Percentiles rank a stretch among this genome's conserved stretches.
phyloP scores from a whole-genome alignment of 2,329 filamentous ascomycete genomes.

The Aspergillus sp. region DNA sequence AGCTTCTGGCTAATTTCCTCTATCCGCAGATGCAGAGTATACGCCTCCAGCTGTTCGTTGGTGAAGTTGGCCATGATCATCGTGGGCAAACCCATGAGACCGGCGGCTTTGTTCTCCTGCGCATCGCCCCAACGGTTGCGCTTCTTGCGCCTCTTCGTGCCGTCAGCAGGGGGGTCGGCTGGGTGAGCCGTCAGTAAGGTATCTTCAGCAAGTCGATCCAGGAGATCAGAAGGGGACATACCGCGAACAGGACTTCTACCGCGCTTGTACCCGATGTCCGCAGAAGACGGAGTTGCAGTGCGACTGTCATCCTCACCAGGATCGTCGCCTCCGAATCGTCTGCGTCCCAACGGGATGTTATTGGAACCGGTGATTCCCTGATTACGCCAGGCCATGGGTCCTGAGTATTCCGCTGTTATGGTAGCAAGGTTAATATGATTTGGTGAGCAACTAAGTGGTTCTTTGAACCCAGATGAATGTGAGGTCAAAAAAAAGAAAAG shows the following conservation, averaged over 20 bases:
- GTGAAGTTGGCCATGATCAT: conserved; percentile 98
- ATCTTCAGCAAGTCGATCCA: conserved; percentile 4
- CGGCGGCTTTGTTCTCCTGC: conserved; percentile 96
- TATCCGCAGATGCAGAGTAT: conserved; percentile 92
- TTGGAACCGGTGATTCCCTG: conserved; percentile 95
- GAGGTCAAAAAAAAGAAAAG: neutral
- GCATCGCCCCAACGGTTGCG: conserved; percentile 98
- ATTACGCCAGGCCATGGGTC: conserved; percentile 62
- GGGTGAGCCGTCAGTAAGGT: conserved; percentile 23
- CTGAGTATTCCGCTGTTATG: neutral
- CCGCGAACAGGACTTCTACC: conserved; percentile 87
- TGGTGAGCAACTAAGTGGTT: neutral
- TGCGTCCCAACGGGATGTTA: conserved; percentile 89
- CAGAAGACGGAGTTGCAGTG: conserved; percentile 47
- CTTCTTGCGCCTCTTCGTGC: conserved; percentile 90
- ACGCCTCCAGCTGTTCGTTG: conserved; percentile 95
- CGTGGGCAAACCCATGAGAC: conserved; percentile 94
- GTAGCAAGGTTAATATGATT: conserved; percentile 10
- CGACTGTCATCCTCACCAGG: conserved; percentile 46
- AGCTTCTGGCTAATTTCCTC: conserved; percentile 99
- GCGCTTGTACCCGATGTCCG: conserved; percentile 66
- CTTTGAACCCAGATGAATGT: conserved; percentile 2
- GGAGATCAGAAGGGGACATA: conserved; percentile 44
- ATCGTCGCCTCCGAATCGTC: conserved; percentile 73
- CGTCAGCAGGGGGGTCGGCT: conserved; percentile 63